Percentiles rank a stretch among this genome's conserved stretches.
Conservation (phyloP, 495 filamentous ascomycete species). For the Peziza echinospora region DNA sequence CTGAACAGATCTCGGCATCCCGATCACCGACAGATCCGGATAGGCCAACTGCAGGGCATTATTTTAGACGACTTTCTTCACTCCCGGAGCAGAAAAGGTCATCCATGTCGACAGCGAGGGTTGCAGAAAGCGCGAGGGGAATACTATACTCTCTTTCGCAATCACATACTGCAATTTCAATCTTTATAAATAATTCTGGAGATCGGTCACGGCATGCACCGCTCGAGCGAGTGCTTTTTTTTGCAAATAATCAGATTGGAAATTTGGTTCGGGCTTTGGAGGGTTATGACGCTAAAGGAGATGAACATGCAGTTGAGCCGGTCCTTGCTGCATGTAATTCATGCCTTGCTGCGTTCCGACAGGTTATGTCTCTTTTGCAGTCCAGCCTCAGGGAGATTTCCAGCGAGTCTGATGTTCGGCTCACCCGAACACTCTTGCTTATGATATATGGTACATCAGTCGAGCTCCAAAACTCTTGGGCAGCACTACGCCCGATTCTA, state of each 20-base stretch:
- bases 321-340: constrained; percentile 43
- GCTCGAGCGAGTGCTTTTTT: constrained; percentile 15
- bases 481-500: constrained; percentile 13
- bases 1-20: constrained; percentile 3
- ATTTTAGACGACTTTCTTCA: constrained; percentile 59
- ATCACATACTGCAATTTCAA: constrained; percentile 17
- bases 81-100: constrained; percentile 61
- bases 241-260: constrained; percentile 15
- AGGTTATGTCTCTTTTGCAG: constrained; percentile 48
- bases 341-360: constrained; percentile 53
- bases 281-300: constrained; percentile 15
- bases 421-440: constrained; percentile 59
- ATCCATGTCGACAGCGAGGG: constrained; percentile 33
- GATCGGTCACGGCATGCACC: constrained; percentile 13
- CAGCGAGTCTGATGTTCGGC: constrained; percentile 50
- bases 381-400: constrained; percentile 49
- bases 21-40: constrained; percentile 21
- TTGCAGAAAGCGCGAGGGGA: constrained; percentile 64
- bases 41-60: constrained; percentile 26
- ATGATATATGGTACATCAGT: constrained; percentile 61
- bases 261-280: constrained; percentile 16
- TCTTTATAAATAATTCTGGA: constrained; percentile 10
- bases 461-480: constrained; percentile 34
- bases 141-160: constrained; percentile 53
- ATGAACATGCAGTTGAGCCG: constrained; percentile 26